Base-by-base conservation (phyloP, 2,329 filamentous ascomycete species). In the Lecanicillium sp. region DNA sequence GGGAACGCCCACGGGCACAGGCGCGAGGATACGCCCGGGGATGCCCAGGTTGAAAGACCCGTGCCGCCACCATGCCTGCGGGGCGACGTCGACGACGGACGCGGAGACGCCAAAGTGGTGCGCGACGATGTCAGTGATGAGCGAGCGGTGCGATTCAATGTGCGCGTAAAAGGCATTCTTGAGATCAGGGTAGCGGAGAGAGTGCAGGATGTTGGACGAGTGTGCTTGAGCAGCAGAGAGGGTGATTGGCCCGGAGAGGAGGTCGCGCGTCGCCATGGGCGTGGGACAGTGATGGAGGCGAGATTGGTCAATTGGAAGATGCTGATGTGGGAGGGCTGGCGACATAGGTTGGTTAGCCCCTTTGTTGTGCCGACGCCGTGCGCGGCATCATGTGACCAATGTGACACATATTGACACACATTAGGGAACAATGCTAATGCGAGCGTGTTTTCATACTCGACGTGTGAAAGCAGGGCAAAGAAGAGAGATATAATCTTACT, bases 41-140 rank as follows among this genome's bases (percentile, higher is more conserved):
- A 62, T 49, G 41, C 55, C 61, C 36, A 58, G 47, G 42, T 63
- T 64, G 43, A 60, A 62, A 42, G 17, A 53, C 47, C 58, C 59
- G 60, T 17, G 15, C 9, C 13, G 30, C 43, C 36, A 44, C 22
- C 30, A 39, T 2, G 41, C 39, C 37, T 44, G 39, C 12, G 36
- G 27, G 40, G 43, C 41, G 32, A 44, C 33, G 15, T 31, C 15
- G 31, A 44, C 36, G 18, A n/a, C 30, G 4, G 30, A 17, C 5
- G 30, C 5, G 8, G 12, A 17, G 15, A 33, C 12, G 11, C 7
- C 9, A 17, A 33, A 17, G 17, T 33, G 30, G 18, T 11, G 14
- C 5, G 30, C 30, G 5, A 33, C 15, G 15, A 17, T 14, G 12
- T 33, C 5, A 15, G 13, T 18, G 12, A 33, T 15, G 11, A 6